Evolutionary conservation across 352 stramenopile genomes (phyloP), one percentile per base, ranked within the genome.

Genomic region (Pythium myriotylum): DNA sequence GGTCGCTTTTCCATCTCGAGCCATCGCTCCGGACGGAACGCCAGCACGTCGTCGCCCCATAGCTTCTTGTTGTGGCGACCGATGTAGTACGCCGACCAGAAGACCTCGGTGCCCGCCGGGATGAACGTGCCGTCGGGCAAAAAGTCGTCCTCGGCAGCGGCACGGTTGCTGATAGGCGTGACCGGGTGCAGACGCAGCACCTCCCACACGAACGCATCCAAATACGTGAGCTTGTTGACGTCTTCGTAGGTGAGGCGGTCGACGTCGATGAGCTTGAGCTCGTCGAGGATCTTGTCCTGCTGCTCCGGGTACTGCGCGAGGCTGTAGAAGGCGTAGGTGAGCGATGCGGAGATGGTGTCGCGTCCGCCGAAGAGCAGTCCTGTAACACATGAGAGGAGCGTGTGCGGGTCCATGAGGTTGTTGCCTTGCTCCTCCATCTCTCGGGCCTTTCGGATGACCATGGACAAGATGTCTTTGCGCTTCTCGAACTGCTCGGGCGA

Each of bases 311-410:
- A 59, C 22, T 56, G 80, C 5, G 82, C 73, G 14, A 96, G 67
- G 4, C 62, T 62, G 54, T 96, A 94, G 32, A 95, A 83, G 17
- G 65, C 63, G 70, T 92, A 95, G 7, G 80, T 79, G 22, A 95
- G 58, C 45, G 73, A 81, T 40, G 84, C 74, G 1, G 79, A 70
- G 1, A 81, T 93, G 7, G 85, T 95, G 57, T 95, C 88, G 61
- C 86, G 88, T 17, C 86, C 88, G 12, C 76, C 88, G 50, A 95
- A 89, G 16, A 95, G 69, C 23, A 95, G 85, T 8, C 82, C 91
- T 19, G 89, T 71, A 23, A 90, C 68, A 40, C 86, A 77, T 26
- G 84, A 83, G 5, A 73, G 70, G 2, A 94, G 68, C 4, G 79
- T 86, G 24, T 62, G 32, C 0, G 58, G 39, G 14, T 61, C 61